A percentile compares a stretch with the other conserved stretches of the same genome.
phyloP scores from a whole-genome alignment of 805 yeast genomes.

The Blastobotrys robertii region DNA sequence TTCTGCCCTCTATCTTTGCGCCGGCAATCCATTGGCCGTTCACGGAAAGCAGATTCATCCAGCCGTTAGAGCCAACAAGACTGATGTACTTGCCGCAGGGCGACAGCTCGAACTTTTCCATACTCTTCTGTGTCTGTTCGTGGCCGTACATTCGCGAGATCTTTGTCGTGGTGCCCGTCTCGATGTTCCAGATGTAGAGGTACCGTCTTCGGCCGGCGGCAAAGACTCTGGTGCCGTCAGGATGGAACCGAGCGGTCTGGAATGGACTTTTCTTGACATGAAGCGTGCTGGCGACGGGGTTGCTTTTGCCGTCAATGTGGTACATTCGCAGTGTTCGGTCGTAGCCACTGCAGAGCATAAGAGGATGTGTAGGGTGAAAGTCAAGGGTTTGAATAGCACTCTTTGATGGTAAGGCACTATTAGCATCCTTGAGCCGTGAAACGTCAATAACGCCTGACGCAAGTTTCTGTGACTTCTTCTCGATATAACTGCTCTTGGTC shows the following conservation, averaged over 20 bases:
- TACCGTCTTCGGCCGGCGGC: constrained; percentile 89
- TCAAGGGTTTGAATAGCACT: constrained; percentile 78
- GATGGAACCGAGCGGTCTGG: constrained; percentile 60
- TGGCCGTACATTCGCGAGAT: constrained; percentile 87
- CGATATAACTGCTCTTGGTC: constrained; percentile 21
- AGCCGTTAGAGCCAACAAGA: constrained; percentile 76
- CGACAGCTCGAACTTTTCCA: constrained; percentile 76
- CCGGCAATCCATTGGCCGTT: constrained; percentile 85
- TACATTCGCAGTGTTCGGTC: constrained; percentile 80
- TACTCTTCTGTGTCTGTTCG: constrained; percentile 71
- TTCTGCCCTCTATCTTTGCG: constrained; percentile 78
- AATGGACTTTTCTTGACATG: constrained; percentile 74
- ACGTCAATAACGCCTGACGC: constrained; percentile 67
- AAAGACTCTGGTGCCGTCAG: constrained; percentile 45
- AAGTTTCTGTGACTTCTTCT: constrained; percentile 36
- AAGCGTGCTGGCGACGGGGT: constrained; percentile 72
- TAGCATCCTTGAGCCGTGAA: constrained; percentile 80
- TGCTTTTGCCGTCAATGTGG: constrained; percentile 81
- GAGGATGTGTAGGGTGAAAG: constrained; percentile 79
- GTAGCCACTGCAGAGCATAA: constrained; percentile 83
- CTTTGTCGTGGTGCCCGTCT: constrained; percentile 66
- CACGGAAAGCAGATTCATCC: constrained; percentile 76
- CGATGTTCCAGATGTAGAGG: constrained; percentile 87
- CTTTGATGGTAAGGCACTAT: constrained; percentile 52
- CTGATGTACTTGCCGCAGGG: constrained; percentile 66